Evolutionary conservation across 148 eudicot genomes (phyloP).

Genomic region (Persicaria maculosa): DNA sequence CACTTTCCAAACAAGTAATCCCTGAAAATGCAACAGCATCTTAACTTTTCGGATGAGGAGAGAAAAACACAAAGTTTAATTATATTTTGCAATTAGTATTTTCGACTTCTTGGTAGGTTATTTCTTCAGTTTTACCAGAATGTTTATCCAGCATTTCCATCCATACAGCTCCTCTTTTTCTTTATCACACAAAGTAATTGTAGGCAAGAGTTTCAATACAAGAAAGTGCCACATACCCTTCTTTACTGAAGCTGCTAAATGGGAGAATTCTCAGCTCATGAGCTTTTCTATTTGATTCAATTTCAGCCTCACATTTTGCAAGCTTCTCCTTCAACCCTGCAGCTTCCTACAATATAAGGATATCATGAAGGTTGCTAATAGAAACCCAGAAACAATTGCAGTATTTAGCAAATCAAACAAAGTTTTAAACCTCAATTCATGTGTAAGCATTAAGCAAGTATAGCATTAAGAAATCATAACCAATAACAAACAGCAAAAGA

Average conservation of each 20-base stretch:
- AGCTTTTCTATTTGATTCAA: slow-evolving; percentile 57
- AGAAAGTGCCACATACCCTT: slow-evolving; percentile 30
- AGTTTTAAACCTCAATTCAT: not conserved
- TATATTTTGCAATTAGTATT: not conserved
- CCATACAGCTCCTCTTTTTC: not conserved
- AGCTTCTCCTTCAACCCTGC: slow-evolving; percentile 64
- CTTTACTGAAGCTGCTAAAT: slow-evolving; percentile 36
- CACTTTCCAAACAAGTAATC: no score
- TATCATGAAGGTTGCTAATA: not conserved
- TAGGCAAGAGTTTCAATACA: not conserved
- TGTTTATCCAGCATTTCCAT: not conserved
- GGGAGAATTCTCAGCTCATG: slow-evolving; percentile 56
- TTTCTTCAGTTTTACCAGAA: not conserved
- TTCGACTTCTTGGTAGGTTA: not conserved
- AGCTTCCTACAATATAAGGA: slow-evolving; percentile 29
- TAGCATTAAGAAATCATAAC: not conserved
- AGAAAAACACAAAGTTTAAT: not conserved
- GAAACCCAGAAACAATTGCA: not conserved
- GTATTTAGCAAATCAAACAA: slow-evolving; percentile 7
- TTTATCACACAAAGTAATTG: not conserved
- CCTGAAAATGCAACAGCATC: not conserved
- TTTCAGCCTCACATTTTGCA: slow-evolving; percentile 54
- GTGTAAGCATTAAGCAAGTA: not conserved
- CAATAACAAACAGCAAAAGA: not conserved
- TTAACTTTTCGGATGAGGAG: not conserved